Percentiles rank a stretch among this genome's conserved stretches.
Conservation (phyloP, 2,329 filamentous ascomycete species). For the Penicillium sp. region DNA sequence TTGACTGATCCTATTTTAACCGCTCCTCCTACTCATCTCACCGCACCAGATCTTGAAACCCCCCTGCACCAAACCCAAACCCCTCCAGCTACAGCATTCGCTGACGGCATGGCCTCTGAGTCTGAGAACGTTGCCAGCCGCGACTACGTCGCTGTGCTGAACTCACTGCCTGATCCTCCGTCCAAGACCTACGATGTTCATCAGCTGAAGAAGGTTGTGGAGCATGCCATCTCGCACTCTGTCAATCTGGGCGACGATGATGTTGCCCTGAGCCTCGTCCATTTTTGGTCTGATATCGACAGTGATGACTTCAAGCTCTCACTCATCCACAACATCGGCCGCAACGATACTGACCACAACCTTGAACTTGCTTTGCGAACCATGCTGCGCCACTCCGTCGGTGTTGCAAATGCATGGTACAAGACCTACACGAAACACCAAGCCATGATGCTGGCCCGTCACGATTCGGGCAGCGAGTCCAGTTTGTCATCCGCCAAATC, state of each 20-base stretch:
- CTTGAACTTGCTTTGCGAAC: slow-evolving; percentile 14
- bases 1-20: slow-evolving; percentile 4
- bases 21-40: slow-evolving; percentile 5
- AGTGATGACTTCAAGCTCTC: slow-evolving; percentile 20
- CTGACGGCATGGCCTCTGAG: slow-evolving; percentile 8
- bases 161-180: slow-evolving; percentile 10
- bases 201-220: slow-evolving; percentile 13
- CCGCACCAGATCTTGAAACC: slow-evolving; percentile 3
- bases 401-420: slow-evolving; percentile 18
- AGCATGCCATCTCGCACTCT: slow-evolving; percentile 7
- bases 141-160: slow-evolving; percentile 11
- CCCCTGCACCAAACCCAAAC: slow-evolving; percentile 6
- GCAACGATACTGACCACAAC: slow-evolving; percentile 4
- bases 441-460: not conserved
- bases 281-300: slow-evolving; percentile 18
- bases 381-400: slow-evolving; percentile 9
- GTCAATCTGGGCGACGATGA: slow-evolving; percentile 1
- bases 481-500: slow-evolving; percentile 43
- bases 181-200: slow-evolving; percentile 16
- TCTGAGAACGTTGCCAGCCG: slow-evolving; percentile 1
- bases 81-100: slow-evolving; percentile 4
- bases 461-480: slow-evolving; percentile 30
- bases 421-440: slow-evolving; percentile 1
- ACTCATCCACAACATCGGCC: slow-evolving; percentile 19
- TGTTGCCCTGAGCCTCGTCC: slow-evolving; percentile 13